Percentiles rank a stretch among this genome's conserved stretches.
Evolutionary conservation across 192 early-diverging fungal genomes (phyloP).

Genomic region (Mortierella claussenii): DNA sequence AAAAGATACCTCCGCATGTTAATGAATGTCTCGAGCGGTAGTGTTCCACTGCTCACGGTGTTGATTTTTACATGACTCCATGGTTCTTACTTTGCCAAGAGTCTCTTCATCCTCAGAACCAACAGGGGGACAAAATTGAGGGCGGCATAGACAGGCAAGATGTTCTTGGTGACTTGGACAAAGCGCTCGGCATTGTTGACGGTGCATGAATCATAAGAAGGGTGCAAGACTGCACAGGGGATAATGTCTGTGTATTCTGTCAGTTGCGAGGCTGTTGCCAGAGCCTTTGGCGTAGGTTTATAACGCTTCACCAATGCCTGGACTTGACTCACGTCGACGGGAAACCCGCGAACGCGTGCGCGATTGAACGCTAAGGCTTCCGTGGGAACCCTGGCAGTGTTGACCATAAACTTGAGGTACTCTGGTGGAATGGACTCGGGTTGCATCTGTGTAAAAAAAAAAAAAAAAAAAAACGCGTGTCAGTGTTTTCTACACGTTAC

Average conservation of each 20-base stretch:
- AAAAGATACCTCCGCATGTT: neutral
- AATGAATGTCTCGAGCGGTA: too few species aligned
- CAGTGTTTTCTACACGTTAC: slow-evolving; percentile 1
- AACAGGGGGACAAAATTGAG: slow-evolving; percentile 82
- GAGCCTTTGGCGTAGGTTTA: slow-evolving; percentile 53
- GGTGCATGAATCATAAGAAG: slow-evolving; percentile 61
- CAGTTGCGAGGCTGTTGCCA: slow-evolving; percentile 51
- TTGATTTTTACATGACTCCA: too few species aligned
- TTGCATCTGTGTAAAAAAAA: too few species aligned
- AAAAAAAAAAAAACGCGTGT: neutral
- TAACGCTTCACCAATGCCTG: slow-evolving; percentile 41
- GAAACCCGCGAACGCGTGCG: slow-evolving; percentile 56
- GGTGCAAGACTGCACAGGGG: slow-evolving; percentile 69
- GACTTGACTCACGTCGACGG: slow-evolving; percentile 51
- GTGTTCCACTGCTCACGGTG: too few species aligned
- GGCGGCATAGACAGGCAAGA: slow-evolving; percentile 72
- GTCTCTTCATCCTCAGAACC: slow-evolving; percentile 64
- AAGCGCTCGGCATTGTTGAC: slow-evolving; percentile 59
- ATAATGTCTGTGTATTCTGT: slow-evolving; percentile 55
- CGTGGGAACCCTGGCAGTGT: slow-evolving; percentile 68
- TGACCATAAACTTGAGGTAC: slow-evolving; percentile 70
- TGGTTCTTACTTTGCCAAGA: slow-evolving; percentile 65
- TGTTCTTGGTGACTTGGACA: slow-evolving; percentile 62
- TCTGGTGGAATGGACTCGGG: slow-evolving; percentile 66
- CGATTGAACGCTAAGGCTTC: slow-evolving; percentile 68